Evolutionary conservation across 2,329 filamentous ascomycete genomes (phyloP).

Genomic region (Cordyceps javanica): DNA sequence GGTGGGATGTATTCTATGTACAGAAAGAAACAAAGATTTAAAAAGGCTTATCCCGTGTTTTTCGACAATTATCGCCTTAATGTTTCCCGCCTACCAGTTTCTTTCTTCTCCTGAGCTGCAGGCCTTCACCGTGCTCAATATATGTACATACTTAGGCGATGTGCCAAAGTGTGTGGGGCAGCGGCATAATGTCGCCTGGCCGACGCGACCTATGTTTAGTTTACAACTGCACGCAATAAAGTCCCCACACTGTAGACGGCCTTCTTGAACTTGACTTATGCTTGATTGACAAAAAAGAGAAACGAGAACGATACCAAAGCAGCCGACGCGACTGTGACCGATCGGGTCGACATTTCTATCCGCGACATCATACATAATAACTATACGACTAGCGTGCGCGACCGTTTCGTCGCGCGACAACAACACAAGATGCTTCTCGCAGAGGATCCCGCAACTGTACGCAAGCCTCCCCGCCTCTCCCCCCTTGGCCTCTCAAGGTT

Average conservation of each 20-base stretch:
- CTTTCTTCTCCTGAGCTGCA: neutral
- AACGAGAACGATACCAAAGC: neutral
- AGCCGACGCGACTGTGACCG: neutral
- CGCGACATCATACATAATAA: no score
- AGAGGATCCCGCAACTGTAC: constrained; percentile 81
- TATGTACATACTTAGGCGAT: no score
- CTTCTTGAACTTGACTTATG: no score
- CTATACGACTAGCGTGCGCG: neutral
- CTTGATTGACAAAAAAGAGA: neutral
- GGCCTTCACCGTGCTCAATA: no score
- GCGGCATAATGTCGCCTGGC: constrained; percentile 23
- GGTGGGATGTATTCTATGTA: no score
- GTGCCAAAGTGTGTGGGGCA: constrained; percentile 2
- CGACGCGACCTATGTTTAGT: constrained; percentile 19
- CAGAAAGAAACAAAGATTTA: no score
- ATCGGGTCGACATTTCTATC: no score
- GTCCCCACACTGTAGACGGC: neutral
- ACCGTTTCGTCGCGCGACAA: neutral
- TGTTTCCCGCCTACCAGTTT: no score
- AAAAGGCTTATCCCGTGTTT: no score
- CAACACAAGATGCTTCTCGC: constrained; percentile 73
- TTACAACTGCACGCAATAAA: neutral
- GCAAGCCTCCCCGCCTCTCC: constrained; percentile 23
- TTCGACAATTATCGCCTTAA: no score
- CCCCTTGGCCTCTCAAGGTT: no score